phyloP scores from a whole-genome alignment of 176 grass and related monocot species.

The Microstegium vimineum region DNA sequence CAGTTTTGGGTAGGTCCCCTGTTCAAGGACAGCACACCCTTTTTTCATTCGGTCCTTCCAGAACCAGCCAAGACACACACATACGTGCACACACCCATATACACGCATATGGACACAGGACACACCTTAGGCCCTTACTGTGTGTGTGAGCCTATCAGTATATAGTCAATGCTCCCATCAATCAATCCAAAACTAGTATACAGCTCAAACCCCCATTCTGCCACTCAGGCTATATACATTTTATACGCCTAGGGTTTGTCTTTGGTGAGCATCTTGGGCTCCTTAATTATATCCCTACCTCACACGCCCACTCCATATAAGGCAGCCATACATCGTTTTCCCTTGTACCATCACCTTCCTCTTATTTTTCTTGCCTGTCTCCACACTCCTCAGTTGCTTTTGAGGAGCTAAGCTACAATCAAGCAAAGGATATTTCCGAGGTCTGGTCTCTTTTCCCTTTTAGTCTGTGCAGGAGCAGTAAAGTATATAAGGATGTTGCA shows the following conservation, averaged over 20 bases:
- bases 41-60: slow-evolving; percentile 55
- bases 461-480: slow-evolving; percentile 18
- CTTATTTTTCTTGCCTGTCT: slow-evolving; percentile 70
- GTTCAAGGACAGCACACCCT: slow-evolving; percentile 56
- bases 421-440: slow-evolving; percentile 45
- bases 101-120: not conserved
- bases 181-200: slow-evolving; percentile 45
- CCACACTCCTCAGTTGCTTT: slow-evolving; percentile 8
- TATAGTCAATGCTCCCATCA: slow-evolving; percentile 47
- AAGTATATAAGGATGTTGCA: slow-evolving; percentile 31
- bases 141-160: slow-evolving; percentile 38
- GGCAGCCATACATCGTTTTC: slow-evolving; percentile 15
- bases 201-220: slow-evolving; percentile 56
- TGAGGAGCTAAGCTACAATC: slow-evolving; percentile 31
- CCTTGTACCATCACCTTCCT: slow-evolving; percentile 14
- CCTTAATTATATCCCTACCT: slow-evolving; percentile 27
- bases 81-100: slow-evolving; percentile 1
- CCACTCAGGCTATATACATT: slow-evolving; percentile 21
- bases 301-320: slow-evolving; percentile 33
- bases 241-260: slow-evolving; percentile 39
- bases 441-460: slow-evolving; percentile 54
- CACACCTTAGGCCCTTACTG: not conserved
- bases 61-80: slow-evolving; percentile 53
- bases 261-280: slow-evolving; percentile 47
- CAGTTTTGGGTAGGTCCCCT: slow-evolving; percentile 70